Percentiles rank a stretch among this genome's conserved stretches.
Conservation (phyloP, 106 monocot genomes). For the Dendrobium catenatum region DNA sequence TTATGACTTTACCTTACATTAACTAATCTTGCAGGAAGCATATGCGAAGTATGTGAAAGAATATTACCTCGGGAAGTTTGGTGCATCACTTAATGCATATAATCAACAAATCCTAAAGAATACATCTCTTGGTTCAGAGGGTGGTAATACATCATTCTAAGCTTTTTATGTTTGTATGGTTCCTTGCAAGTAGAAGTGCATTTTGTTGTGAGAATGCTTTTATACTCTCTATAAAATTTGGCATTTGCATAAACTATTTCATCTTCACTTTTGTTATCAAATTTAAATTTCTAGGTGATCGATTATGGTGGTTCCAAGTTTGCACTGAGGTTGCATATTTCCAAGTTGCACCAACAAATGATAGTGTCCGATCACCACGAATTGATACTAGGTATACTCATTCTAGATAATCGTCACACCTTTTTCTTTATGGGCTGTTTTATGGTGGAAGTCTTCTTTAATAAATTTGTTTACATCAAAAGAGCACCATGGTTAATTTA, state of each 20-base stretch:
- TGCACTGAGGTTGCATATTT: slow-evolving; percentile 98
- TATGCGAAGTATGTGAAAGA: slow-evolving; percentile 86
- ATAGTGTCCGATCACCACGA: slow-evolving; percentile 75
- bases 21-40: slow-evolving; percentile 47
- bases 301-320: slow-evolving; percentile 99
- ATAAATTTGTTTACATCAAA: neutral
- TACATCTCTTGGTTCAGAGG: slow-evolving; percentile 43
- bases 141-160: slow-evolving; percentile 39
- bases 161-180: neutral
- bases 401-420: neutral
- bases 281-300: slow-evolving; percentile 32
- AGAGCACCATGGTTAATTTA: neutral
- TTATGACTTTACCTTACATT: neutral
- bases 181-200: neutral
- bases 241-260: too few relatives aligned
- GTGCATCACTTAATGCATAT: slow-evolving; percentile 62
- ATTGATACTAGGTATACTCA: slow-evolving; percentile 63
- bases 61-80: slow-evolving; percentile 83
- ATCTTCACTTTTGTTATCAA: slow-evolving; percentile 5
- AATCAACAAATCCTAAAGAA: slow-evolving; percentile 76
- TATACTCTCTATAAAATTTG: neutral
- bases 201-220: neutral
- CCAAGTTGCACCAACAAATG: slow-evolving; percentile 86
- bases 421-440: neutral
- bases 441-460: neutral